A percentile compares a stretch with the other conserved stretches of the same genome.
These are phyloP conservation scores for Saksenaea vasiformis DNA, from an alignment of 371 early-diverging fungal genomes.

Conservation along the genomic window DNA sequence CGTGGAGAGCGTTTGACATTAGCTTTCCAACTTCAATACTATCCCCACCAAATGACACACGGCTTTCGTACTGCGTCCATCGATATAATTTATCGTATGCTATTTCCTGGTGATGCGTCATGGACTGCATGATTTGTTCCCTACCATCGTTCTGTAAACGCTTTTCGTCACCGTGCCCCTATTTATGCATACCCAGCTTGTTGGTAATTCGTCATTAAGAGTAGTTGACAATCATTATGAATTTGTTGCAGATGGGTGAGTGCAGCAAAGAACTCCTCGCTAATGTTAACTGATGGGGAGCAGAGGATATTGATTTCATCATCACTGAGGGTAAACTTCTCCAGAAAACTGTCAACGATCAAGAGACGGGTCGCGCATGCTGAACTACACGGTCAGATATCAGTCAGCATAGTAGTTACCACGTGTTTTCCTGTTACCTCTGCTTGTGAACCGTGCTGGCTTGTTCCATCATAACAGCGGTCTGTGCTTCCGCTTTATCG, in stretches of 20 bases:
- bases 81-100: slow-evolving; percentile 78
- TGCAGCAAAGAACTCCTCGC: slow-evolving; percentile 71
- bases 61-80: slow-evolving; percentile 80
- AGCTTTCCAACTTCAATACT: slow-evolving; percentile 71
- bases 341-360: slow-evolving; percentile 62
- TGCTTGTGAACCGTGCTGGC: slow-evolving; percentile 64
- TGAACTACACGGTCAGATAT: slow-evolving; percentile 32
- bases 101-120: slow-evolving; percentile 69
- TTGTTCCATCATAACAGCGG: slow-evolving; percentile 66
- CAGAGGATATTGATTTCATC: slow-evolving; percentile 61
- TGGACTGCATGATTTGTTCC: slow-evolving; percentile 78
- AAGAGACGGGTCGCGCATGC: slow-evolving; percentile 54
- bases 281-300: slow-evolving; percentile 52
- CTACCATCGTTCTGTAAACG: background rate
- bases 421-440: slow-evolving; percentile 37
- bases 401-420: background rate
- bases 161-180: background rate
- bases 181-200: slow-evolving; percentile 64
- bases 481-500: slow-evolving; percentile 53
- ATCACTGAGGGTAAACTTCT: slow-evolving; percentile 71
- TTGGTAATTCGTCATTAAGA: slow-evolving; percentile 76
- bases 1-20: slow-evolving; percentile 70
- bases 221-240: slow-evolving; percentile 75
- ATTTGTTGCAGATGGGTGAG: slow-evolving; percentile 72
- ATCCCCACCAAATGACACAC: slow-evolving; percentile 66